Evolutionary conservation across 2,329 filamentous ascomycete species (phyloP).

Genomic region (Botrytis cinerea): DNA sequence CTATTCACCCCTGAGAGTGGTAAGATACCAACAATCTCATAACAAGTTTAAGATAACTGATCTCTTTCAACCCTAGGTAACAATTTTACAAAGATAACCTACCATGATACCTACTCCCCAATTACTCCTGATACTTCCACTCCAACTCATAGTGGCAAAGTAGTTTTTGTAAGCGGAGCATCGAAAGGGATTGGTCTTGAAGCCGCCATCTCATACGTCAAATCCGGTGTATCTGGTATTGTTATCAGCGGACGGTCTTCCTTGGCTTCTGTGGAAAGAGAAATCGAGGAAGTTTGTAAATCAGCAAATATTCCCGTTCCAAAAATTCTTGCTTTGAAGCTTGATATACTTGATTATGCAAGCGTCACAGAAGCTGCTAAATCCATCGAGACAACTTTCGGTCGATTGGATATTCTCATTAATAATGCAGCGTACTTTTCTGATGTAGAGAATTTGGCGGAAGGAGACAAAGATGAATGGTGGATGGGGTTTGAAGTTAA

Average conservation of each 20-base stretch:
- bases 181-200: not conserved
- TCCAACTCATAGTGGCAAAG: not conserved
- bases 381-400: not conserved
- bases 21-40: not conserved
- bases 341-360: not conserved
- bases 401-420: not conserved
- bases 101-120: not conserved
- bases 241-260: not conserved
- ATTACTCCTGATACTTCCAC: not conserved
- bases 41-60: not conserved
- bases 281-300: not conserved
- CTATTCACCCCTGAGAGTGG: not conserved
- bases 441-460: accelerated
- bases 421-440: not conserved
- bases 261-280: not conserved
- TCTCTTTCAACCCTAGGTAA: slow-evolving; percentile 10
- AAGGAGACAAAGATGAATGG: not conserved
- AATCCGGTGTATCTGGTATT: not conserved
- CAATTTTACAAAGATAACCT: slow-evolving; percentile 25
- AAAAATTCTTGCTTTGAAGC: not conserved
- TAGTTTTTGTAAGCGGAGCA: not conserved
- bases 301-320: not conserved
- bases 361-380: not conserved
- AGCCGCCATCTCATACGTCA: not conserved
- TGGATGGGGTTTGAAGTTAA: not conserved